Base-by-base conservation (phyloP, 23 red algal genomes). In the Gracilaria gracilis region DNA sequence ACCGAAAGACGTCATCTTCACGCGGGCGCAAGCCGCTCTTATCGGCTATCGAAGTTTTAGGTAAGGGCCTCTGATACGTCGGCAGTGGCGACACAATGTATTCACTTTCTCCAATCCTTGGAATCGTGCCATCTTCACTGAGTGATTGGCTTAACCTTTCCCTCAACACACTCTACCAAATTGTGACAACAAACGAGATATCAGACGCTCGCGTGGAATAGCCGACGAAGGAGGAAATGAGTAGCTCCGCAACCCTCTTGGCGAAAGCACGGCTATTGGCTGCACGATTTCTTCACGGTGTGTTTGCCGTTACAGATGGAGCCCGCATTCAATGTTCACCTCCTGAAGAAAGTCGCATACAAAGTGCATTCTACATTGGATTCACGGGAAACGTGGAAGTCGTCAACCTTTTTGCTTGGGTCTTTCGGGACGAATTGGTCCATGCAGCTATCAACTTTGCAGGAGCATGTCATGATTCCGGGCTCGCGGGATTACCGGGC, bases 351-450 rank as follows among this genome's bases (percentile, higher is more conserved):
- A 33, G 15, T 0, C 4, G 75, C 12, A 32, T 79, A 37, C 85
- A 78, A 66, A 79, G 57, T 5, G 85, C 70, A 9, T 89, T 74
- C 29, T 89, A 39, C 64, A 70, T 80, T 12, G 40, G 33, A 12
- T 62, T 65, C 66, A 61, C 72, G 14, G 46, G 57, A 1, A 62
- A 29, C 25, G 74, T 78, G 20, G 85, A 89, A 66, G 50, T 89
- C 13, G 53, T 70, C 4, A 89, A 89, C 33, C 38, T 89, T 0
- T 80, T 89, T 62, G 72, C 75, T 6, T 89, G 53, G 31, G 80
- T 80, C 67, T 78, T 46, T 46, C 5, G 5, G 5, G 42, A 11
- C 11, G 42, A 46, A 46, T 7, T 46, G 5, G 11, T 46, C 7
- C 38, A 85, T 69, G 57, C 81, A 5, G 81, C 81, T 1, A 11